Evolutionary conservation across 495 filamentous ascomycete species (phyloP), one percentile per base, ranked within the genome.

Genomic region (Penicillium subrubescens): DNA sequence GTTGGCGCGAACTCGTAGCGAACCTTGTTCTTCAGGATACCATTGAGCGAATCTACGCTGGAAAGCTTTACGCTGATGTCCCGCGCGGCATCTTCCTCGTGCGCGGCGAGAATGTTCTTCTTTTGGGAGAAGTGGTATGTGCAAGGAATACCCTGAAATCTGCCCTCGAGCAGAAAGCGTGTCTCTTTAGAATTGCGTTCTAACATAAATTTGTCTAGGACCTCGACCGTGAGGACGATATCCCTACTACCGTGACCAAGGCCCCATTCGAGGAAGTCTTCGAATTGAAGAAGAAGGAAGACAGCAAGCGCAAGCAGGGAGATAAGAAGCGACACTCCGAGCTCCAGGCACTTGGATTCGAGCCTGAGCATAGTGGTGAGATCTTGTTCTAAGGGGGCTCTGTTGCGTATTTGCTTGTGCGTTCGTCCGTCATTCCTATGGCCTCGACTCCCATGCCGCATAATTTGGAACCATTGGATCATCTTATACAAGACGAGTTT

Each of bases 1-100:
- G 65, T 48, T 60, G 63, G 37, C 55, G 15, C 48, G 23, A 54
- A n/a, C n/a, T 39, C 10, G 15, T 56, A 97, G 94, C 94, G 53
- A 99, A 99, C 77, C 83, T 99, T 48, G 92, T 97, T 41, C 87
- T 99, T 59, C 93, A 97, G 73, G 92, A 92, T 64, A 96, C 94
- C 8, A 82, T 90, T 67, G 95, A 99, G 77, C 83, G 94, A 15
- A 83, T 97, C 59, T 97, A 92, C 70, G 88, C 88, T 27, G 84
- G 81, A 59, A 81, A 75, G 46, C 80, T 92, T 34, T 98, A 93
- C 72, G 92, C 91, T 44, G 92, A 96, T 73, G 83, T 95, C 44
- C 81, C 85, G 1, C 86, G 91, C 29, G 94, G 94, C 19, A 85
- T 96, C 63, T 97, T 92, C 73, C 81, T 98, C 23, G 92, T 98